Base-by-base conservation (phyloP, 805 yeast species). In the Candida boidinii region DNA sequence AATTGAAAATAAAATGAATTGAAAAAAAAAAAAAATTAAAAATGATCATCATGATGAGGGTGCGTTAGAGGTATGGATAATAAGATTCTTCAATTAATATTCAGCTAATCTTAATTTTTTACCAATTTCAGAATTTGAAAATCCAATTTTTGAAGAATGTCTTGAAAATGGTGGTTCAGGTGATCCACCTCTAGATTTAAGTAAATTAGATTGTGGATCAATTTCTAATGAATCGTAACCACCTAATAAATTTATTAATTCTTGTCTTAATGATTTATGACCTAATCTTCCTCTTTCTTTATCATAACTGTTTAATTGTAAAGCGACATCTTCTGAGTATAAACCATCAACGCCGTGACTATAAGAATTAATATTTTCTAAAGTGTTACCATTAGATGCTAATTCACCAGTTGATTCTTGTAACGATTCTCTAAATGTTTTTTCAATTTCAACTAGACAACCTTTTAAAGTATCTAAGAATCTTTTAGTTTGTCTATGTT, bases 141-240 rank as follows among this genome's bases (percentile, higher is more conserved):
- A 54, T 3, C 37, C 37, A 4, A 33, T 36, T 27, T 51, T 43
- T 9, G 44, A 33, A 26, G 20, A 33, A 17, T 44, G 48, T 33
- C 54, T 45, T 8, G 39, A 30, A 29, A 51, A 53, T 17, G 54
- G 54, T 9, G 77, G 78, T 44, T 70, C 79, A 2, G 80, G 79
- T 4, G 72, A 63, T 13, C 66, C 66, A 7, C 79, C 81, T 35
- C 80, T 57, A 7, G 82, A 70, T 39, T 81, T 64, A 34, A 71
- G 50, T 23, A 47, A 43, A 38, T 72, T 76, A 37, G 77, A 77
- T 42, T 80, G 75, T 39, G 69, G 70, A 9, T 80, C 85, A 40
- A 78, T 66, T 45, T 82, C 92, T 52, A 83, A 83, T 54, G 83
- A 82, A 23, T 88, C 95, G 54, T 87, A 87, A 3, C 96, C 96